Evolutionary conservation across 257 asterid genomes (phyloP).

Genomic region (Plantago ovata): DNA sequence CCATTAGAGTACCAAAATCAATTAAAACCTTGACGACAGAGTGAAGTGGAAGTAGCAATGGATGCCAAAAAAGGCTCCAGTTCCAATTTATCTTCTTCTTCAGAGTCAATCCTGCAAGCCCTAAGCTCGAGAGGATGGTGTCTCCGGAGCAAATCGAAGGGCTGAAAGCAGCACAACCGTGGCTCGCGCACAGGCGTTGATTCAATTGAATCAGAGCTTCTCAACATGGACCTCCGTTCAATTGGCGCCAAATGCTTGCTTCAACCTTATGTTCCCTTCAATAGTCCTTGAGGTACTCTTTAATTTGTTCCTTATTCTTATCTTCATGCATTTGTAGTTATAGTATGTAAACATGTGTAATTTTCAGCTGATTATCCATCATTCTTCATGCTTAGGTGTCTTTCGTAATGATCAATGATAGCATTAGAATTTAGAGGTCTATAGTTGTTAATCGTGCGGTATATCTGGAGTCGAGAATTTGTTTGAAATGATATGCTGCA

Average conservation of each 20-base stretch:
- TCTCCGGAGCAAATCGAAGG: conserved; percentile 40
- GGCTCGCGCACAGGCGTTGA: conserved; percentile 36
- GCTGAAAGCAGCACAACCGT: conserved; percentile 35
- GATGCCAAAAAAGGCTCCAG: conserved; percentile 26
- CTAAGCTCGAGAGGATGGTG: conserved; percentile 73
- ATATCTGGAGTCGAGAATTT: too few relatives aligned
- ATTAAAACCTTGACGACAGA: too few relatives aligned
- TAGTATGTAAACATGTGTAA: not conserved
- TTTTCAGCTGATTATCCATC: not conserved
- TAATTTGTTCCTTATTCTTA: not conserved
- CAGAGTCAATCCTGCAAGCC: conserved; percentile 33
- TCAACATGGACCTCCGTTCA: conserved; percentile 65
- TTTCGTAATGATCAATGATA: too few relatives aligned
- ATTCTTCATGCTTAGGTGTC: too few relatives aligned
- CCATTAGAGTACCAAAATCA: too few relatives aligned
- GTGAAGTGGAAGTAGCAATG: too few relatives aligned
- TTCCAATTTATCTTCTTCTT: conserved; percentile 26
- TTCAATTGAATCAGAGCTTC: conserved; percentile 61
- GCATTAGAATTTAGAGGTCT: not conserved
- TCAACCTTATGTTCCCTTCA: conserved; percentile 45
- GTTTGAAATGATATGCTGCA: not conserved
- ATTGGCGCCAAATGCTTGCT: conserved; percentile 75
- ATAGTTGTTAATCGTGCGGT: not conserved
- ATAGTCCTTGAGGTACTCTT: conserved; percentile 82
- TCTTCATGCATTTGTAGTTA: not conserved